These are phyloP conservation scores for Lodderomyces elongisporus DNA, from an alignment of 1,139 yeast genomes.

Conservation along the genomic window DNA sequence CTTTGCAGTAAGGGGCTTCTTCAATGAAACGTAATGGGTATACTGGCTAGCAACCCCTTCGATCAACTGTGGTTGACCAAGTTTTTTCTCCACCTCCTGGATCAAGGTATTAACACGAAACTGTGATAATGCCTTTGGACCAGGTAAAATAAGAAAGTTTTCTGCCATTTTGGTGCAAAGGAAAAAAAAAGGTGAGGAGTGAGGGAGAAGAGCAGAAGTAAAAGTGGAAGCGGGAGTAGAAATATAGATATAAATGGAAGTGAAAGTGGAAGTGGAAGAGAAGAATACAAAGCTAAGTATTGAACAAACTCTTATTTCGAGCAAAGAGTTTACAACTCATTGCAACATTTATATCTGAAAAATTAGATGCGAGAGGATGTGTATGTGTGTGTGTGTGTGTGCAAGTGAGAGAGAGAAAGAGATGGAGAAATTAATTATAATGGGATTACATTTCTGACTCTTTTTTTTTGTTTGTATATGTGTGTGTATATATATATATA, in stretches of 20 bases:
- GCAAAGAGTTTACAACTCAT: too few relatives aligned
- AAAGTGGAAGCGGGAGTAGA: too few relatives aligned
- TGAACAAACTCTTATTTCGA: neutral
- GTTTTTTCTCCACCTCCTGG: slow-evolving; percentile 66
- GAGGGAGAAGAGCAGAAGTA: too few relatives aligned
- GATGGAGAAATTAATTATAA: too few relatives aligned
- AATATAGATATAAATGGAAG: too few relatives aligned
- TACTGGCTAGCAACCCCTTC: slow-evolving; percentile 67
- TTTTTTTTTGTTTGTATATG: too few relatives aligned
- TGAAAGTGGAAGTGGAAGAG: neutral
- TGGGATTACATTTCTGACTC: too few relatives aligned
- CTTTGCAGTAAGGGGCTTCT: slow-evolving; percentile 27
- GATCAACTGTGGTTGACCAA: slow-evolving; percentile 57
- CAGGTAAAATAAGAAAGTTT: slow-evolving; percentile 62
- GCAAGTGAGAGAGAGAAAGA: too few relatives aligned
- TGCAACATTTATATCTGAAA: too few relatives aligned
- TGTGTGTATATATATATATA: too few relatives aligned
- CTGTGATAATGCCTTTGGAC: slow-evolving; percentile 80
- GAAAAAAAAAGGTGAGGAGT: slow-evolving; percentile 1
- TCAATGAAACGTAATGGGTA: slow-evolving; percentile 75
- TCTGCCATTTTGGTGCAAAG: slow-evolving; percentile 10
- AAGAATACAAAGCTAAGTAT: neutral
- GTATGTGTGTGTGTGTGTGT: too few relatives aligned
- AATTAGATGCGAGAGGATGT: too few relatives aligned
- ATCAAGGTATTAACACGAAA: slow-evolving; percentile 31